phyloP scores from a whole-genome alignment of 2,329 filamentous ascomycete species.

The Tolypocladium inflatum region DNA sequence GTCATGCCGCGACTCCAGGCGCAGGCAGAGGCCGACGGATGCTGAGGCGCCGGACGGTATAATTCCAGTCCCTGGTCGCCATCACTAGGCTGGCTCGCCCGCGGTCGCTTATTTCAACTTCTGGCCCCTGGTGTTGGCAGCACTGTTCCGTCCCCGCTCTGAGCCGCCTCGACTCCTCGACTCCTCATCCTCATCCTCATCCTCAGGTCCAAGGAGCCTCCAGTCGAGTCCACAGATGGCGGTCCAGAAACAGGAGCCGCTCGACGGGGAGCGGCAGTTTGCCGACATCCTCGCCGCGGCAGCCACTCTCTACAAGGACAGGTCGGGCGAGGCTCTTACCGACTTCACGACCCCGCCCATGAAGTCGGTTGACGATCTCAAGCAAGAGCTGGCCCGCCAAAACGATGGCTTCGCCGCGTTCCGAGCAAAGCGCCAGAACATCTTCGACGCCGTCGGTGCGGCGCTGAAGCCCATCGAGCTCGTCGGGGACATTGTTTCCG shows the following conservation, averaged over 20 bases:
- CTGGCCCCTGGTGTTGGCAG: neutral
- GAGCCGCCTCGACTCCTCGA: neutral
- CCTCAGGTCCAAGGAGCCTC: neutral
- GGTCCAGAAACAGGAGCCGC: neutral
- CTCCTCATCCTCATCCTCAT: neutral
- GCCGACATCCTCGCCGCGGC: slow-evolving; percentile 23
- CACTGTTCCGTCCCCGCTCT: neutral
- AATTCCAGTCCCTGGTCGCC: neutral
- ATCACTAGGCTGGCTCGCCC: neutral
- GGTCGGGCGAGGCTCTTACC: slow-evolving; percentile 16
- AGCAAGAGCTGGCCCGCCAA: slow-evolving; percentile 19
- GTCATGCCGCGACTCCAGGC: neutral
- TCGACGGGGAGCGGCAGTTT: slow-evolving; percentile 9
- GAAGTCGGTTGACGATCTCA: slow-evolving; percentile 20
- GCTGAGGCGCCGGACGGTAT: neutral
- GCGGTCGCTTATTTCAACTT: neutral
- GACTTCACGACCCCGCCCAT: slow-evolving; percentile 24
- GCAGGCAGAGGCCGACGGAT: neutral
- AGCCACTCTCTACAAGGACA: slow-evolving; percentile 20
- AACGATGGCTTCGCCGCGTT: slow-evolving; percentile 27
- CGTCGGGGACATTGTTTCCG: slow-evolving; percentile 27
- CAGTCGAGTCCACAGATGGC: neutral
- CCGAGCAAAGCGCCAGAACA: slow-evolving; percentile 20
- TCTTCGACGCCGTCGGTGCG: slow-evolving; percentile 22
- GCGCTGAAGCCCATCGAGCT: slow-evolving; percentile 27